phyloP scores from a whole-genome alignment of 306 rosid species.

The Cicer judaicum region DNA sequence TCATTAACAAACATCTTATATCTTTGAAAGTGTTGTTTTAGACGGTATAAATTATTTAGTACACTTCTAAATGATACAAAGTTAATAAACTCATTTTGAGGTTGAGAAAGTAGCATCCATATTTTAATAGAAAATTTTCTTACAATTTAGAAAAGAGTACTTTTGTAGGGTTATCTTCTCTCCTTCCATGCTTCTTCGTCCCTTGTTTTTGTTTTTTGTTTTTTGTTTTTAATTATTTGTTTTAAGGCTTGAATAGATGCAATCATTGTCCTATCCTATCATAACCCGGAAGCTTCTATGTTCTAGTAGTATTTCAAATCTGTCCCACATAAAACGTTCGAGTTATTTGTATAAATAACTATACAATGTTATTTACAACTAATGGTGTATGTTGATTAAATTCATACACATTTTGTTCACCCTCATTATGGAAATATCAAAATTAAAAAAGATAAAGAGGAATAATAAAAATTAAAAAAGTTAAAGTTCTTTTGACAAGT shows the following conservation, averaged over 20 bases:
- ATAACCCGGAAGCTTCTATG: conserved; percentile 42
- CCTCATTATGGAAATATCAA: neutral
- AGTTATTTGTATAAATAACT: conserved; percentile 6
- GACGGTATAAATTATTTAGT: too few species aligned
- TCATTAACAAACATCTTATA: too few species aligned
- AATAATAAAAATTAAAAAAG: neutral
- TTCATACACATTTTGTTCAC: neutral
- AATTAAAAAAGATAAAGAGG: neutral
- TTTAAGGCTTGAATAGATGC: conserved; percentile 12
- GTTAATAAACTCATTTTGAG: too few species aligned
- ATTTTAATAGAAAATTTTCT: neutral
- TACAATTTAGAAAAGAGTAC: conserved; percentile 24
- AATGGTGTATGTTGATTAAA: too few species aligned
- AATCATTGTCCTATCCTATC: conserved; percentile 31
- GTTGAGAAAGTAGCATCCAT: too few species aligned
- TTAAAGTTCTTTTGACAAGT: neutral
- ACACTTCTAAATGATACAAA: too few species aligned
- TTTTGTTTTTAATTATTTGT: neutral
- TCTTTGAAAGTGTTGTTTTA: too few species aligned
- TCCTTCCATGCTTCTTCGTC: conserved; percentile 26
- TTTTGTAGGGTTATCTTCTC: conserved; percentile 38
- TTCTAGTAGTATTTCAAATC: neutral
- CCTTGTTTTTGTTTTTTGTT: neutral
- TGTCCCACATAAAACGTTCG: conserved; percentile 29
- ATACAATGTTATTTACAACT: too few species aligned